Evolutionary conservation across 768 basidiomycete species (phyloP), one percentile per base, ranked within the genome.

Genomic region (Leucosporidium scottii): DNA sequence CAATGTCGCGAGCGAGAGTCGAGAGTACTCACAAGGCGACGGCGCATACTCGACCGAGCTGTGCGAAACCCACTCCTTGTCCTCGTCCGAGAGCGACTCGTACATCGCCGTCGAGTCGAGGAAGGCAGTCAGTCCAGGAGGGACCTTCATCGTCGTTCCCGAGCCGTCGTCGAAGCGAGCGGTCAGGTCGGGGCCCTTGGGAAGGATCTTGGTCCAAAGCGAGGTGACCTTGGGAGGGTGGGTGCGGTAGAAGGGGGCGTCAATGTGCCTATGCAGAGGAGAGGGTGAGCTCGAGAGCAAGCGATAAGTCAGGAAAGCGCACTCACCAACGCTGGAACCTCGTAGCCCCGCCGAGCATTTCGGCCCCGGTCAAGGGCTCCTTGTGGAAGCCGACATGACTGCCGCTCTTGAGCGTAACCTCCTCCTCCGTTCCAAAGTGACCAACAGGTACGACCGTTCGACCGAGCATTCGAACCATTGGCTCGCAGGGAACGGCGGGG

Each of bases 21-120:
- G 27, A 34, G 10, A 8, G 5, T n/a, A 23, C 56, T 31, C 13
- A 36, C 34, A 57, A 9, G 56, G 56, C 56, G 56, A 57, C 13
- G 63, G 56, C n/a, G 63, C 63, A n/a, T 58, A 64, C 56, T 64
- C 55, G 55, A 58, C 63, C 27, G 55, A 57, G 9, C 23, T 7
- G 1, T 31, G 21, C 34, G 34, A 4, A 4, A 64, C 63, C 55
- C 55, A 59, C 25, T 2, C 49, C 28, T 58, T 30, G 31, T 64
- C 57, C 23, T 57, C 63, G 4, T 23, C 17, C 2, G 39, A 34
- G 12, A 64, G 55, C 2, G 6, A 17, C 25, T 18, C 18, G n/a
- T 36, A 39, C 44, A 57, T 48, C 9, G 9, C 6, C 7, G 55
- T 15, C 9, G n/a, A n/a, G 39, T 58, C 56, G n/a, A 65, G 12